Conservation (phyloP, 352 stramenopile species). For the Phytophthora meadii region DNA sequence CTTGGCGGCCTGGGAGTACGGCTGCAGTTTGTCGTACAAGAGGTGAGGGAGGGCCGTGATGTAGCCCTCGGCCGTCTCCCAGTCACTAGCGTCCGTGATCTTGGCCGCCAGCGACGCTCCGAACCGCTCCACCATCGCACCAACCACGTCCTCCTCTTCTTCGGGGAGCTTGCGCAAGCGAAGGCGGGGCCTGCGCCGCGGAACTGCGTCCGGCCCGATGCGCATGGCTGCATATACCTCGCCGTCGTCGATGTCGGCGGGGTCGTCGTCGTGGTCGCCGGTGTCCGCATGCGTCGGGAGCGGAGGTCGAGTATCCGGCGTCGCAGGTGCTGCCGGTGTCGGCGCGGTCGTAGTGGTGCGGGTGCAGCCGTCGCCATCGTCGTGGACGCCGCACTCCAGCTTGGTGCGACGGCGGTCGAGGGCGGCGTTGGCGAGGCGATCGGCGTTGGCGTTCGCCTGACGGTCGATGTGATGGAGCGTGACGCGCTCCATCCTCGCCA, state of each 20-base stretch:
- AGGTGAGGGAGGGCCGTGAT: slow-evolving; percentile 10
- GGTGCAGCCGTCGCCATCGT: neutral
- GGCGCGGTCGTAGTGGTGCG: neutral
- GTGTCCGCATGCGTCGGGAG: too few relatives aligned
- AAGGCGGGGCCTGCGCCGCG: slow-evolving; percentile 4
- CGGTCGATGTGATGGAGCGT: slow-evolving; percentile 30
- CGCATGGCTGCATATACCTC: slow-evolving; percentile 17
- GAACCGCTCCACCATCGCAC: neutral
- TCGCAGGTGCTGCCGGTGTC: neutral
- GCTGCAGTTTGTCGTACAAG: slow-evolving; percentile 7
- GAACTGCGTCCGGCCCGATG: neutral
- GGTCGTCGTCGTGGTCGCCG: neutral
- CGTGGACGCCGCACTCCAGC: slow-evolving; percentile 5
- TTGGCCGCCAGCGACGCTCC: slow-evolving; percentile 8
- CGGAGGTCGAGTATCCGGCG: too few relatives aligned
- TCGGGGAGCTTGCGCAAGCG: slow-evolving; percentile 9
- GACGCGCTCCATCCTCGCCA: neutral
- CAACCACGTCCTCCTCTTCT: neutral
- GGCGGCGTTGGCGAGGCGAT: slow-evolving; percentile 20
- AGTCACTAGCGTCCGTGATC: slow-evolving; percentile 18
- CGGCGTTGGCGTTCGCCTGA: slow-evolving; percentile 20
- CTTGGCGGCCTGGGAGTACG: slow-evolving; percentile 5
- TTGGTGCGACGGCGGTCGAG: neutral
- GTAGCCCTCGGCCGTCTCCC: slow-evolving; percentile 13
- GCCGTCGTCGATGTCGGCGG: slow-evolving; percentile 19